Base-by-base conservation (phyloP, 192 early-diverging fungal genomes). In the Umbelopsis isabellina region DNA sequence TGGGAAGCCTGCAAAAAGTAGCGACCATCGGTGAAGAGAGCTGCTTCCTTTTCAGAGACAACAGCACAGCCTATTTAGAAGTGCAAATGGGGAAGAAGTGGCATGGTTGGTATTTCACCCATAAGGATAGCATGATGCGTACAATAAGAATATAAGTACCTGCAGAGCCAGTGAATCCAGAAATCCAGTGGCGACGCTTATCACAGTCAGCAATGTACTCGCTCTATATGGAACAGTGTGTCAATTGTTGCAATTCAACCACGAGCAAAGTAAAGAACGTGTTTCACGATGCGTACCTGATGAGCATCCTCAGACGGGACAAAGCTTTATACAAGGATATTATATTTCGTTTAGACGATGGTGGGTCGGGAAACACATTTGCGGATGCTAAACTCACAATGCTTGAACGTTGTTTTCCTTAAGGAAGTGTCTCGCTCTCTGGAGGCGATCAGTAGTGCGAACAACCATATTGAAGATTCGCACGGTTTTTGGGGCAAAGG, bases 91-190 rank as follows among this genome's bases (percentile, higher is more conserved):
- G 46, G 67, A 68, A 72, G 49, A 68, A 46, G 21, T 13, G 45
- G 64, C 22, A 27, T 46, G n/a, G 23, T 37, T 27, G 11, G 8
- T 61, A 27, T 37, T 22, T 37, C 4, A 20, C 37, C 37, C 10
- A 50, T 58, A 41, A 11, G 20, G 22, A 58, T 13, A 37, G n/a
- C 46, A 25, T 11, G 15, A 20, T 49, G 18, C n/a, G 0, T 21
- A 8, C 37, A 35, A 35, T 33, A 13, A 47, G 23, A 2, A 27
- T 21, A 1, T 30, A 66, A 58, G 23, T 75, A 79, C 94, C 95
- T n/a, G 97, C 96, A 20, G 97, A 99, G n/a, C 97, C 97, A 53
- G 90, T 93, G 77, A 99, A 99, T 44, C 95, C 95, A 5, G 92
- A 94, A 75, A 99, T 97, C 79, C 86, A 99, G 30, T 84, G 83